These are phyloP conservation scores for Coniochaeta sp. DNA, from an alignment of 2,329 filamentous ascomycete genomes.

Conservation along the genomic window DNA sequence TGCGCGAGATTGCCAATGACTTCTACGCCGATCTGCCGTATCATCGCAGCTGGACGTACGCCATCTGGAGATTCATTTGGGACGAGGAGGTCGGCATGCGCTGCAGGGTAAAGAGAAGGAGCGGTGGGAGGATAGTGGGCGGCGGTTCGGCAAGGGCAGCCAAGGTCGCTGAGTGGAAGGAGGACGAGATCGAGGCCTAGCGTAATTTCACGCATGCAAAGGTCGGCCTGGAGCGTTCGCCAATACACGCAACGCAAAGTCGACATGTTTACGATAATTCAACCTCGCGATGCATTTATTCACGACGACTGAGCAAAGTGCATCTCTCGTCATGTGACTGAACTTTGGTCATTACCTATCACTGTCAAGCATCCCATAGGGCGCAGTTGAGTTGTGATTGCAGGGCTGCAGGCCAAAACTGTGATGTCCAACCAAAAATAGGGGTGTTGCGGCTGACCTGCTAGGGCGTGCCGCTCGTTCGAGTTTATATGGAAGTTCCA, in stretches of 20 bases:
- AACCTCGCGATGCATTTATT: too few species aligned
- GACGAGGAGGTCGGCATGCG: conserved; percentile 85
- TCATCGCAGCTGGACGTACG: conserved; percentile 85
- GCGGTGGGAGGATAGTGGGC: conserved; percentile 60
- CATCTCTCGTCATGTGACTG: not conserved
- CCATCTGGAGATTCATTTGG: conserved; percentile 92
- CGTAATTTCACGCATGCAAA: conserved; percentile 28
- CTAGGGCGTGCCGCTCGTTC: too few species aligned
- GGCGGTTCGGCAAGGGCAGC: conserved; percentile 25
- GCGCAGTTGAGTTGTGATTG: too few species aligned
- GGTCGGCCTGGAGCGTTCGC: not conserved
- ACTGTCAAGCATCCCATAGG: too few species aligned
- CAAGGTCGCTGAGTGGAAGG: conserved; percentile 51
- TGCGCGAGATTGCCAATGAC: conserved; percentile 76
- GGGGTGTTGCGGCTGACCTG: too few species aligned
- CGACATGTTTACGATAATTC: not conserved
- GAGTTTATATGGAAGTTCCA: too few species aligned
- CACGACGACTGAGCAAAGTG: not conserved
- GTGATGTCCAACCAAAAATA: too few species aligned
- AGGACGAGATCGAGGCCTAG: conserved; percentile 63
- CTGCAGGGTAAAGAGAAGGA: conserved; percentile 86
- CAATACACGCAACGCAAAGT: not conserved
- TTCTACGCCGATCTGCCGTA: conserved; percentile 85
- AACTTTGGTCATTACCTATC: too few species aligned
- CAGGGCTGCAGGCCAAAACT: too few species aligned